A percentile compares a stretch with the other conserved stretches of the same genome.
Conservation (phyloP, 2,329 filamentous ascomycete genomes). For the Graphilbum ipis-grandicollis region DNA sequence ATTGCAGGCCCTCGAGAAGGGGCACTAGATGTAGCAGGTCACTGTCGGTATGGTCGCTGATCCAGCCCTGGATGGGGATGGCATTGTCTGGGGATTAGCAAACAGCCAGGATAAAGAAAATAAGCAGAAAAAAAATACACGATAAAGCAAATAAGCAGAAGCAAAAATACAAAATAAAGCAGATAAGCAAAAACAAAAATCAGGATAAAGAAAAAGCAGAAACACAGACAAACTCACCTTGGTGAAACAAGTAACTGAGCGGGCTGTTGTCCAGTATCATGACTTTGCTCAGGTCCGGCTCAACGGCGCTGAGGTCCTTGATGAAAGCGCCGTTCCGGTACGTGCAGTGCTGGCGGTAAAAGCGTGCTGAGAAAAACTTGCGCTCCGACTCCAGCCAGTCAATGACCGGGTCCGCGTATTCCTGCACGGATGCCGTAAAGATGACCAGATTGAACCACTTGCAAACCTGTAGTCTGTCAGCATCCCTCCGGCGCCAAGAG, state of each 20-base stretch:
- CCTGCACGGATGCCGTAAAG: slow-evolving; percentile 94
- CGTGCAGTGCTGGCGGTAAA: slow-evolving; percentile 95
- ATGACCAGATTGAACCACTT: slow-evolving; percentile 98
- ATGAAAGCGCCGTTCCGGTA: slow-evolving; percentile 92
- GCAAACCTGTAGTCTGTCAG: slow-evolving; percentile 41
- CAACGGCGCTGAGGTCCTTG: slow-evolving; percentile 89
- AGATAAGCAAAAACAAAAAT: slow-evolving; percentile 99
- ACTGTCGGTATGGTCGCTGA: slow-evolving; percentile 93
- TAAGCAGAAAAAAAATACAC: not conserved
- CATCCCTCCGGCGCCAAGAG: no score
- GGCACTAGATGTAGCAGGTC: slow-evolving; percentile 87
- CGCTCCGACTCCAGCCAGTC: slow-evolving; percentile 95
- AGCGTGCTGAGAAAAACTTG: slow-evolving; percentile 86
- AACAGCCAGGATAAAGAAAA: no score
- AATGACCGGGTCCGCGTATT: slow-evolving; percentile 96
- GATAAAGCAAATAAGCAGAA: not conserved
- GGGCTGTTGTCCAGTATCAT: slow-evolving; percentile 99
- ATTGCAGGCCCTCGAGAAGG: slow-evolving; percentile 83
- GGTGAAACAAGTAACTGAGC: slow-evolving; percentile 95
- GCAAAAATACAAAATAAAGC: slow-evolving; percentile 17
- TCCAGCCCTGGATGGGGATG: slow-evolving; percentile 98
- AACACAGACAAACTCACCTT: slow-evolving; percentile 54
- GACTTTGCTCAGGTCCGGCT: slow-evolving; percentile 91
- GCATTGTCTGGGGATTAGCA: slow-evolving; percentile 67
- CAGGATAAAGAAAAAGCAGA: not conserved